Conservation (phyloP, 2,329 filamentous ascomycete genomes). For the Aspergillus ochraceus region DNA sequence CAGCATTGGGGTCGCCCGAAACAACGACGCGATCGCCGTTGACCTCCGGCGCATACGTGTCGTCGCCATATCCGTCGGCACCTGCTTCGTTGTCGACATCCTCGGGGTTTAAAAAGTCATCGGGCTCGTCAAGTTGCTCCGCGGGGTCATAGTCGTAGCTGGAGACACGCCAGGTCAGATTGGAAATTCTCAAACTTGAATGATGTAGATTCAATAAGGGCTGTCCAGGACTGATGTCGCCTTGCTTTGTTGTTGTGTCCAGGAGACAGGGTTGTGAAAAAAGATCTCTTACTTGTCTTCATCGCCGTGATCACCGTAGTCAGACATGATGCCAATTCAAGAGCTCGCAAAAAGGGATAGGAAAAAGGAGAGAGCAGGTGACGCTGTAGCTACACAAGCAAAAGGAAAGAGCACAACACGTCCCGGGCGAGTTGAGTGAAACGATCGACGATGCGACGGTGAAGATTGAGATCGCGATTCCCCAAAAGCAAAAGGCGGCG, state of each 20-base stretch:
- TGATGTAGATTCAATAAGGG: too few relatives aligned
- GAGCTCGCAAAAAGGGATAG: slow-evolving; percentile 13
- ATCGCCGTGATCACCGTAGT: slow-evolving; percentile 68
- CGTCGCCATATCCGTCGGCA: slow-evolving; percentile 56
- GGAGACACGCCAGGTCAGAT: slow-evolving; percentile 26
- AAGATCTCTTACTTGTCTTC: slow-evolving; percentile 55
- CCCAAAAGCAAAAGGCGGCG: slow-evolving; percentile 29
- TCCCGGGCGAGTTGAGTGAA: slow-evolving; percentile 12
- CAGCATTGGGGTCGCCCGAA: slow-evolving; percentile 54
- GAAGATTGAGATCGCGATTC: slow-evolving; percentile 23
- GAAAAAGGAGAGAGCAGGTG: slow-evolving; percentile 13
- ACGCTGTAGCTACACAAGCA: slow-evolving; percentile 5
- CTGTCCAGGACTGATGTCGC: background rate
- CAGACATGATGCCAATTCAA: slow-evolving; percentile 60
- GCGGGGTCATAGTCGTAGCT: slow-evolving; percentile 58
- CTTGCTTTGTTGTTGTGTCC: slow-evolving; percentile 10
- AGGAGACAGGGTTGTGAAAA: slow-evolving; percentile 13
- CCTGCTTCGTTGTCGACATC: slow-evolving; percentile 55
- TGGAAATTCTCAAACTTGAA: slow-evolving; percentile 13
- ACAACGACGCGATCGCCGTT: slow-evolving; percentile 45
- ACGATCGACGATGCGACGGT: slow-evolving; percentile 18
- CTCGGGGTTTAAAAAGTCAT: slow-evolving; percentile 59
- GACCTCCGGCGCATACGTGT: slow-evolving; percentile 34
- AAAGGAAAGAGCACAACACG: slow-evolving; percentile 10
- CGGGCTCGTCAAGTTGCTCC: slow-evolving; percentile 63